Evolutionary conservation across 1,284 basidiomycete genomes (phyloP).

Genomic region (Ganoderma lingzhi): DNA sequence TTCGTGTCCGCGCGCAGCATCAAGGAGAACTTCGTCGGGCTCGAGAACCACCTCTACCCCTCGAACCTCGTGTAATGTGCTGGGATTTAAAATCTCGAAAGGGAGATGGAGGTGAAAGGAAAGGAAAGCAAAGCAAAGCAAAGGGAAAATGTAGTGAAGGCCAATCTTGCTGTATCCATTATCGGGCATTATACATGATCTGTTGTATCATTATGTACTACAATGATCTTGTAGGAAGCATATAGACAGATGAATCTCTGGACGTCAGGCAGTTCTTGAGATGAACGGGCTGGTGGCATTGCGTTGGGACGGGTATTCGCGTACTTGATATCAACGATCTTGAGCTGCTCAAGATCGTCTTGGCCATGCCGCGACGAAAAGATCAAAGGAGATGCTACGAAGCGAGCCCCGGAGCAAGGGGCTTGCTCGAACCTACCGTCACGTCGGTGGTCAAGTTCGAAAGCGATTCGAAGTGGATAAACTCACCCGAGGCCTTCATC

Average conservation of each 20-base stretch:
- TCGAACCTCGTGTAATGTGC: conserved; percentile 75
- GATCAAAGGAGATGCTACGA: too few species aligned
- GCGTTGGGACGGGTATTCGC: too few species aligned
- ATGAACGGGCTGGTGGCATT: too few species aligned
- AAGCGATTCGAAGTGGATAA: background rate
- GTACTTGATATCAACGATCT: too few species aligned
- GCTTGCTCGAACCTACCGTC: background rate
- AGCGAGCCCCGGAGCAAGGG: too few species aligned
- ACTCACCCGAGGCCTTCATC: background rate
- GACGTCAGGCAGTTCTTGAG: too few species aligned
- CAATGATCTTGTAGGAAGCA: too few species aligned
- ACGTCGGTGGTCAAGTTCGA: background rate
- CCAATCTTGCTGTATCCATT: conserved; percentile 19
- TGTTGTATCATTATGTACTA: conserved; percentile 1
- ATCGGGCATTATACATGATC: conserved; percentile 10
- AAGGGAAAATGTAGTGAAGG: conserved; percentile 9
- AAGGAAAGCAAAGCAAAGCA: conserved; percentile 3
- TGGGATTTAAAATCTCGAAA: background rate
- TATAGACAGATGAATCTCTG: too few species aligned
- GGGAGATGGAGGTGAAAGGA: background rate
- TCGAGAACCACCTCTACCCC: conserved; percentile 84
- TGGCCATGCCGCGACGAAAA: too few species aligned
- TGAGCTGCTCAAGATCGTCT: too few species aligned
- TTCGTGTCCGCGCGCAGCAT: conserved; percentile 93
- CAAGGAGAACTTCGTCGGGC: conserved; percentile 93